phyloP scores from a whole-genome alignment of 352 stramenopile species.

The Globisporangium radiosum region DNA sequence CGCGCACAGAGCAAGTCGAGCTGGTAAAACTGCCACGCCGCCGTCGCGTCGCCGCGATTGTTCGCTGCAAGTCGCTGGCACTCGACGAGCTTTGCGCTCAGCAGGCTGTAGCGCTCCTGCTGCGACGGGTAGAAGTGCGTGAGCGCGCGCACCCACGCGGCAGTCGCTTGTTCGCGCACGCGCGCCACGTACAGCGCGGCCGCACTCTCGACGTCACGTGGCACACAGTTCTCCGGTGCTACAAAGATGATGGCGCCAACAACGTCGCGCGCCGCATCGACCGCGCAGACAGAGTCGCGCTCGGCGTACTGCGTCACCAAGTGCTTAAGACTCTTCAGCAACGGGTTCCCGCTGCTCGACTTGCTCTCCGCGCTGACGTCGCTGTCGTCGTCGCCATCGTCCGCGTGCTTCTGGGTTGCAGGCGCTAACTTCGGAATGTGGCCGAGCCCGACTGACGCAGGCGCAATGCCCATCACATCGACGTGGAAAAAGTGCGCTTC shows the following conservation, averaged over 20 bases:
- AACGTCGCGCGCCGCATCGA: constrained; percentile 20
- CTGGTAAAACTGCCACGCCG: constrained; percentile 57
- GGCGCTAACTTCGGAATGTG: constrained; percentile 31
- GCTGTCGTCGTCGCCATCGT: constrained; percentile 17
- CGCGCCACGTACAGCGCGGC: constrained; percentile 42
- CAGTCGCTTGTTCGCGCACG: constrained; percentile 63
- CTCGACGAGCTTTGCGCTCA: constrained; percentile 47
- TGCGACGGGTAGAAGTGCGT: constrained; percentile 73
- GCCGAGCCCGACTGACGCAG: constrained; percentile 78
- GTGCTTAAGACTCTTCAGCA: constrained; percentile 66
- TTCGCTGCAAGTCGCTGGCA: constrained; percentile 33
- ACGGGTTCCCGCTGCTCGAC: constrained; percentile 28
- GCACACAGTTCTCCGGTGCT: constrained; percentile 18
- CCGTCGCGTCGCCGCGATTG: constrained; percentile 19
- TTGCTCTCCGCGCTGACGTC: constrained; percentile 3
- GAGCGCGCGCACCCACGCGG: constrained; percentile 63
- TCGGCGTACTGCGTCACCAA: constrained; percentile 52
- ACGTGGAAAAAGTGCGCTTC: constrained; percentile 85
- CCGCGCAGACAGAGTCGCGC: constrained; percentile 6
- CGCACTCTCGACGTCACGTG: constrained; percentile 31
- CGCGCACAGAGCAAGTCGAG: constrained; percentile 78
- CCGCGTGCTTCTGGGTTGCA: neutral
- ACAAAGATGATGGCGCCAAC: constrained; percentile 41
- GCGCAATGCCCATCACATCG: constrained; percentile 65
- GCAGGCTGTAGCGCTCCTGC: constrained; percentile 43